Base-by-base conservation (phyloP, 106 monocot genomes). In the Triglochin maritima region DNA sequence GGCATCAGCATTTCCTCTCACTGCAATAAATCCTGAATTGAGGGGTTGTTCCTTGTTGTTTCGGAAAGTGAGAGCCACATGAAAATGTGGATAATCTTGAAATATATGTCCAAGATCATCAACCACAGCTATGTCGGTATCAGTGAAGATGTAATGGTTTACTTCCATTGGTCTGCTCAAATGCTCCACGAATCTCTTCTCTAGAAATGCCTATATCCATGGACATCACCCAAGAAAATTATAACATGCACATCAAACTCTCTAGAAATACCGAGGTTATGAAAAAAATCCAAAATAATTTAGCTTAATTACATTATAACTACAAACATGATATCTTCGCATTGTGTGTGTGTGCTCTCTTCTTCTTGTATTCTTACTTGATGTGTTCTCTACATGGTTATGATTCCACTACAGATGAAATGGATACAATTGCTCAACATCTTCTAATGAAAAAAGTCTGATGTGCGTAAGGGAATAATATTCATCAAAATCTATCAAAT, bases 21-120 rank as follows among this genome's bases (percentile, higher is more conserved):
- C 83, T 74, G 90, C 95, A 71, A 96, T 88, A 62, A 96, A 96
- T 58, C 95, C 95, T 60, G 95, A 96, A 79, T 96, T 96, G 16
- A 96, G 43, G 65, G 95, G 95, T 70, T 96, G 95, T 16, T 88
- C 76, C 84, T 82, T 96, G 56, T 96, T 96, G 63, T 96, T 96
- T 17, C 95, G 81, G 63, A 96, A 96, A 57, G 90, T 91, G 56
- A 96, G 81, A 67, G 95, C 95, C 50, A 96, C 49, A 47, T 96
- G 81, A 60, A 90, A 96, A 44, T 90, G 44, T 15, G 87, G 83
- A 69, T 88, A 80, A 17, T 80, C 79, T 73, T 79, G 56, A 54
- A 96, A 96, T 76, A 96, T 78, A 71, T 85, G 73, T 68, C 81
- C 85, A 73, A 96, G 73, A 82, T 91, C 79, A 77, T 77, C 78